Conservation (phyloP, 352 stramenopile species). For the Globisporangium acanthophoron region DNA sequence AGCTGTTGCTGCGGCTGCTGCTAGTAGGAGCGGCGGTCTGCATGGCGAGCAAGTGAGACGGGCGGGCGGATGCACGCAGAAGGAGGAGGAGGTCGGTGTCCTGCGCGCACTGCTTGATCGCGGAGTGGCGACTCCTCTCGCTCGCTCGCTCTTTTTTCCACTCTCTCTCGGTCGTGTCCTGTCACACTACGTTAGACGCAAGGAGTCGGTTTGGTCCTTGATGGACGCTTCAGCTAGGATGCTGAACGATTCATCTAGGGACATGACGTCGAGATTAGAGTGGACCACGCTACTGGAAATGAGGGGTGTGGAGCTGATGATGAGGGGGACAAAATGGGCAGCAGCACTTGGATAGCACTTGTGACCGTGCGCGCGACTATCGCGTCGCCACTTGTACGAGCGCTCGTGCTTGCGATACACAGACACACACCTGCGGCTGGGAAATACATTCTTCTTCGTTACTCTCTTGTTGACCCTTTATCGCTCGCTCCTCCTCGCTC, state of each 20-base stretch:
- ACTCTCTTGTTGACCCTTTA: slow-evolving; percentile 6
- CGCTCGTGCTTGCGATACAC: too few species aligned
- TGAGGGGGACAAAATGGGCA: too few species aligned
- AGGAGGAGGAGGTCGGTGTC: too few species aligned
- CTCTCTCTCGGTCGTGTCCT: not conserved
- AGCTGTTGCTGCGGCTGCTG: slow-evolving; percentile 12
- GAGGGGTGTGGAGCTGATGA: too few species aligned
- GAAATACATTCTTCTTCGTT: slow-evolving; percentile 6
- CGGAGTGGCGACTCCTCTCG: slow-evolving; percentile 5
- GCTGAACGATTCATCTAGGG: too few species aligned
- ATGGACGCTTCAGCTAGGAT: too few species aligned
- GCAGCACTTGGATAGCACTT: too few species aligned
- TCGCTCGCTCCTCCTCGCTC: slow-evolving; percentile 3
- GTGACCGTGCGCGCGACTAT: too few species aligned
- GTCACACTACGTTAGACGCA: not conserved
- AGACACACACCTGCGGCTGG: too few species aligned
- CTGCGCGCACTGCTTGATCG: not conserved
- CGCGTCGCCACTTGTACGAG: too few species aligned
- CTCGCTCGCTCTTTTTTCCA: slow-evolving; percentile 5
- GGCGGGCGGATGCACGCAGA: too few species aligned
- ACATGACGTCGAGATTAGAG: not conserved
- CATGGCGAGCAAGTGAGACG: not conserved
- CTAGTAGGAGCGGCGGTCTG: not conserved
- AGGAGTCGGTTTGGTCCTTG: not conserved
- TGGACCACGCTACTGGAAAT: not conserved